phyloP scores from a whole-genome alignment of 2,329 filamentous ascomycete genomes.

The Diaporthe sp. region DNA sequence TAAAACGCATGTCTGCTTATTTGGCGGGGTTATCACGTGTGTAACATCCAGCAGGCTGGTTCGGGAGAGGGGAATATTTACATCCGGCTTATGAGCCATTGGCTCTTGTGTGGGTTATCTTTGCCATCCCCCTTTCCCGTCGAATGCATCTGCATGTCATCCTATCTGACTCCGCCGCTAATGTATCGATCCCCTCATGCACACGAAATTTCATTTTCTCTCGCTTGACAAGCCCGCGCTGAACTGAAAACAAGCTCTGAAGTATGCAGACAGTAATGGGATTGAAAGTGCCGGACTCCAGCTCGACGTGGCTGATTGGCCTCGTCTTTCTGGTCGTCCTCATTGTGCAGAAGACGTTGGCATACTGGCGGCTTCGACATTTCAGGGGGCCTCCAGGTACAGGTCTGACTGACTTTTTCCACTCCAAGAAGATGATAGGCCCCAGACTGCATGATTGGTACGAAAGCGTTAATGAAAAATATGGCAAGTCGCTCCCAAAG shows the following conservation, averaged over 20 bases:
- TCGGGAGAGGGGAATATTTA: neutral
- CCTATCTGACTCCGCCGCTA: neutral
- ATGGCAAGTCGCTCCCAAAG: neutral
- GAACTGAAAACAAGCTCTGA: neutral
- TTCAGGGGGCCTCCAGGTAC: slow-evolving; percentile 7
- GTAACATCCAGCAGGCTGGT: neutral
- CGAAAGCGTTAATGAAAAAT: neutral
- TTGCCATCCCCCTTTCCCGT: neutral
- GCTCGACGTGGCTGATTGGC: neutral
- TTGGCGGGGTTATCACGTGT: neutral
- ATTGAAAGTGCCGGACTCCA: neutral
- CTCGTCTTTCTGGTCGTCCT: neutral
- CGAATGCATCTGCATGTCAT: slow-evolving; percentile 1
- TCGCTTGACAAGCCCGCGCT: neutral
- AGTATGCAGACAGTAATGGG: neutral
- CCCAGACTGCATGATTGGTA: neutral
- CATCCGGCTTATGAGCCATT: neutral
- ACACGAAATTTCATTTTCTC: neutral
- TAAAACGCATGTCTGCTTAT: neutral
- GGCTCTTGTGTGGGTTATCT: neutral
- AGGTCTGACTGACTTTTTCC: slow-evolving; percentile 17
- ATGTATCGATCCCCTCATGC: neutral
- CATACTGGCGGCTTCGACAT: slow-evolving; percentile 5
- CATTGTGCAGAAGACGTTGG: neutral
- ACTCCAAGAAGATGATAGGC: neutral